Evolutionary conservation across 495 filamentous ascomycete genomes (phyloP), one percentile per base, ranked within the genome.

Genomic region (Talaromyces trachyspermus): DNA sequence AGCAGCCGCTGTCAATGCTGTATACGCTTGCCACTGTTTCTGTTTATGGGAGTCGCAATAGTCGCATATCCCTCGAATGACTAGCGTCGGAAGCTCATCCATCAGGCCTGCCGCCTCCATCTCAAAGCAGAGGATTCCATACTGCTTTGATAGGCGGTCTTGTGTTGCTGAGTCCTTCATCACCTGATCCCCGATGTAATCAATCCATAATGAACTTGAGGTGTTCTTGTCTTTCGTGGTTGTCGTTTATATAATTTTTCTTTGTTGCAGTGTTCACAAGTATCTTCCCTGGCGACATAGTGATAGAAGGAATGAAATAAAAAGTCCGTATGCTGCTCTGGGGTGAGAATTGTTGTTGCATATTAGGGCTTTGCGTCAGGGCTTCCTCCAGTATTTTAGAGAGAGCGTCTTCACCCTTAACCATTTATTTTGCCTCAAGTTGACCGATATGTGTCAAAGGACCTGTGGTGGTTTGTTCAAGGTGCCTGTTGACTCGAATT

Each of bases 41-140:
- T 66, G 59, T 44, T 66, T 66, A 33, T 66, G 59, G n/a, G n/a
- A n/a, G n/a, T n/a, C 63, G 67, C n/a, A n/a, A n/a, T n/a, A n/a
- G n/a, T n/a, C n/a, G n/a, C n/a, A n/a, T n/a, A n/a, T n/a, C n/a
- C n/a, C n/a, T n/a, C n/a, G n/a, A n/a, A n/a, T n/a, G n/a, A n/a
- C n/a, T n/a, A n/a, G n/a, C n/a, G n/a, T n/a, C n/a, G n/a, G n/a
- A n/a, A n/a, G n/a, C n/a, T n/a, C n/a, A n/a, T n/a, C n/a, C n/a
- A n/a, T n/a, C n/a, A n/a, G n/a, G n/a, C n/a, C n/a, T n/a, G n/a
- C n/a, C n/a, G n/a, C n/a, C n/a, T n/a, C n/a, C n/a, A n/a, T 70
- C 48, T 70, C 65, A 30, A 70, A 70, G 32, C 52, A 62, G 24
- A 70, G 63, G 8, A 70, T 47, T 27, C 49, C 38, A 44, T 54